Percentiles rank a stretch among this genome's conserved stretches.
Evolutionary conservation across 257 asterid genomes (phyloP).

Genomic region (Solanum lycopersicoides): DNA sequence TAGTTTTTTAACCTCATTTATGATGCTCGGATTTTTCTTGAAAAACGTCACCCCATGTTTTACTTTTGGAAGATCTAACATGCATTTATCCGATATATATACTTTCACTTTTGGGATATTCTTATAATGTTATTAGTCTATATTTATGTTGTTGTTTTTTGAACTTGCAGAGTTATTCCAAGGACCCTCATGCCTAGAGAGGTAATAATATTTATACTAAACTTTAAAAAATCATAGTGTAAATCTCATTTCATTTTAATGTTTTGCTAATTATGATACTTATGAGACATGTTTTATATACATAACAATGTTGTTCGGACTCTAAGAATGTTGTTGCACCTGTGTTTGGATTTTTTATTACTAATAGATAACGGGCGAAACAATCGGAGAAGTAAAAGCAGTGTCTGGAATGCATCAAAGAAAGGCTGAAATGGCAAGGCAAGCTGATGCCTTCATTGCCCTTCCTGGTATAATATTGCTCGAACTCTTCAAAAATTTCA

Average conservation of each 20-base stretch:
- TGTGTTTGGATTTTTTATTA: background rate
- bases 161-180: constrained; percentile 65
- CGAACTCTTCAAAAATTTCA: background rate
- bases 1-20: too few relatives aligned
- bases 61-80: background rate
- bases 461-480: constrained; percentile 55
- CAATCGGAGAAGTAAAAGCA: constrained; percentile 73
- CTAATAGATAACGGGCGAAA: constrained; percentile 58
- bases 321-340: background rate
- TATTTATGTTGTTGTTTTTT: background rate
- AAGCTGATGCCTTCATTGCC: constrained; percentile 92
- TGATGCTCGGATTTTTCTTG: background rate
- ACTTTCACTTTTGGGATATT: background rate
- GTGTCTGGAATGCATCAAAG: constrained; percentile 91
- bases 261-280: background rate
- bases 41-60: background rate
- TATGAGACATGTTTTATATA: background rate
- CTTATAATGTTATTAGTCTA: background rate
- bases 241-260: too few relatives aligned
- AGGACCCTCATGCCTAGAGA: constrained; percentile 90
- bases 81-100: background rate
- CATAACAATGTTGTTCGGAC: background rate
- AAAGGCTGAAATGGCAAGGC: constrained; percentile 95
- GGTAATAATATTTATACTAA: constrained; percentile 21
- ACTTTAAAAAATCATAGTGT: background rate